Conservation (phyloP, 1,284 basidiomycete genomes). For the Boletus sp. region DNA sequence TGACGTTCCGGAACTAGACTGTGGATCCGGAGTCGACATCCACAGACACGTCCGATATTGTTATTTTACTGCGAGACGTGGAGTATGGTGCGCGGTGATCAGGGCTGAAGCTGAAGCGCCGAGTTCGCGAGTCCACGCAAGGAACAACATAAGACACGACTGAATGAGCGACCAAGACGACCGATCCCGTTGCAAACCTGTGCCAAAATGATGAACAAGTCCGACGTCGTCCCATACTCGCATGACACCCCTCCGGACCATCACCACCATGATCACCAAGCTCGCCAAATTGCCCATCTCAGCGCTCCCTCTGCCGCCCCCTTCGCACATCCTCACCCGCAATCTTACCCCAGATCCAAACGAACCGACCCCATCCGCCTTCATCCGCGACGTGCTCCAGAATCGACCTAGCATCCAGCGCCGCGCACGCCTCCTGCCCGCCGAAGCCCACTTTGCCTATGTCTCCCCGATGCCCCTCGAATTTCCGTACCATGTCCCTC, state of each 20-base stretch:
- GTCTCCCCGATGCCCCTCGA: constrained; percentile 78
- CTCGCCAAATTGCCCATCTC: constrained; percentile 46
- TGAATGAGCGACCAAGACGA: too few species aligned
- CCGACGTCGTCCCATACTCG: too few species aligned
- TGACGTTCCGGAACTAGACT: too few species aligned
- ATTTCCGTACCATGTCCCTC: constrained; percentile 82
- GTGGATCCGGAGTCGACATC: too few species aligned
- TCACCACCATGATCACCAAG: constrained; percentile 22
- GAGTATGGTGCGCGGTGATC: too few species aligned
- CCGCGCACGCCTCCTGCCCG: constrained; percentile 56
- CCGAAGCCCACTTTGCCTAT: constrained; percentile 74
- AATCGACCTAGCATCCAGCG: constrained; percentile 69
- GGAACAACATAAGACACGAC: too few species aligned
- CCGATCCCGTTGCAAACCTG: too few species aligned
- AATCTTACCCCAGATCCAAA: constrained; percentile 67
- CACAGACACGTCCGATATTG: too few species aligned
- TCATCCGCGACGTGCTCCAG: constrained; percentile 47
- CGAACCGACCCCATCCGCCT: constrained; percentile 49
- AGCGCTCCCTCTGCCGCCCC: constrained; percentile 60
- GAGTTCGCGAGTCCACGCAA: too few species aligned
- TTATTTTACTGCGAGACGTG: too few species aligned
- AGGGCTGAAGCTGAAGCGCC: too few species aligned
- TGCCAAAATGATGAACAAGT: too few species aligned
- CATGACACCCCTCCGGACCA: constrained; percentile 2
- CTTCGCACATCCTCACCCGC: constrained; percentile 57